Evolutionary conservation across 2,329 filamentous ascomycete genomes (phyloP).

Genomic region (Phoma sp.): DNA sequence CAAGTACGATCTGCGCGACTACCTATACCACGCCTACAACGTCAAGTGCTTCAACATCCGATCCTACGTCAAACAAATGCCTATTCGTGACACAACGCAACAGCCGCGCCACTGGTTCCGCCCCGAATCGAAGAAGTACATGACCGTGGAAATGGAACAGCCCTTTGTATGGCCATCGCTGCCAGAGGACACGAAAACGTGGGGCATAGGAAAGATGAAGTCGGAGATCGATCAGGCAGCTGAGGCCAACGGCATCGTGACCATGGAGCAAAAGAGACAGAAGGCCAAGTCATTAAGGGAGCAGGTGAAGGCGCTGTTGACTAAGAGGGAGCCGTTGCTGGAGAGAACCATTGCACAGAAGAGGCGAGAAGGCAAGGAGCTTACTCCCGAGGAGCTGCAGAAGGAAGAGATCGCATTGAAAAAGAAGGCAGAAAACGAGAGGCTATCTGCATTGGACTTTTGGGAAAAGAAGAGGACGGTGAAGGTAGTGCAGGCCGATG

Average conservation of each 20-base stretch:
- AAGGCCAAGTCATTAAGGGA: conserved; percentile 30
- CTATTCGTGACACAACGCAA: conserved; percentile 62
- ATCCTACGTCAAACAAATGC: conserved; percentile 78
- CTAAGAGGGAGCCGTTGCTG: conserved; percentile 20
- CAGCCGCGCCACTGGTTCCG: conserved; percentile 68
- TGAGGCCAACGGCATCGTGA: conserved; percentile 12
- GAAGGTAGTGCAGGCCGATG: conserved; percentile 30
- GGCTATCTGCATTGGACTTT: conserved; percentile 50
- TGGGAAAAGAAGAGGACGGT: conserved; percentile 37
- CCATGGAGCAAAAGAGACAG: conserved; percentile 21
- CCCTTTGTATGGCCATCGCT: conserved; percentile 87
- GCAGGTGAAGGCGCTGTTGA: conserved; percentile 36
- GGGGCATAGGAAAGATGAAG: conserved; percentile 54
- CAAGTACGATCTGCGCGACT: conserved; percentile 96
- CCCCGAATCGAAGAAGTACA: conserved; percentile 80
- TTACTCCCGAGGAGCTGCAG: conserved; percentile 15
- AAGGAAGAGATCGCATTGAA: conserved; percentile 28
- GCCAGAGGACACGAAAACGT: conserved; percentile 58
- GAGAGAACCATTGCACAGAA: conserved; percentile 2
- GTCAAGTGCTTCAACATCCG: conserved; percentile 74
- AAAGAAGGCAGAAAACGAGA: conserved; percentile 42
- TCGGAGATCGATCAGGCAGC: conserved; percentile 38
- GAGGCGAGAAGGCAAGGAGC: conserved; percentile 1
- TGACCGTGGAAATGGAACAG: conserved; percentile 88
- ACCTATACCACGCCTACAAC: conserved; percentile 85